Conservation (phyloP, 352 stramenopile genomes). For the Globisporangium okanoganense region DNA sequence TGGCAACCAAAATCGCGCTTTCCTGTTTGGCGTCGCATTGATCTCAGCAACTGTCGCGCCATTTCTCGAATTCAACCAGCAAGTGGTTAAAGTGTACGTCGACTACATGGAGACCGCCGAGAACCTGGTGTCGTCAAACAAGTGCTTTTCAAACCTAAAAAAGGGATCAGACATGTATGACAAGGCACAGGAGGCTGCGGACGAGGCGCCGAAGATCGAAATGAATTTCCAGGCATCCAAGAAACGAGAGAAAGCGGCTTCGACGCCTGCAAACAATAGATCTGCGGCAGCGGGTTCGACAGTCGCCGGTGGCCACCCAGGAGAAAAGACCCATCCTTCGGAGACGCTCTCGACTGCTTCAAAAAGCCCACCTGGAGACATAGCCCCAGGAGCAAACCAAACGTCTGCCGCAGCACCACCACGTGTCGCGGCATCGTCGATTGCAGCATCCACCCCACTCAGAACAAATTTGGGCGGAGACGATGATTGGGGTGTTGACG, state of each 20-base stretch:
- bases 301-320: neutral
- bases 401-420: neutral
- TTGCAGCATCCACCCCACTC: neutral
- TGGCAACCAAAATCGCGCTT: slow-evolving; percentile 7
- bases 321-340: neutral
- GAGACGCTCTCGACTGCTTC: neutral
- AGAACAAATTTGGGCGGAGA: slow-evolving; percentile 1
- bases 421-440: too few species aligned
- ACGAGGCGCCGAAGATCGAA: slow-evolving; percentile 10
- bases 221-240: slow-evolving; percentile 12
- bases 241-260: neutral
- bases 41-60: slow-evolving; percentile 36
- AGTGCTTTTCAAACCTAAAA: slow-evolving; percentile 20
- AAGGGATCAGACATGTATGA: slow-evolving; percentile 14
- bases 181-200: slow-evolving; percentile 10
- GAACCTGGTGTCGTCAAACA: slow-evolving; percentile 22
- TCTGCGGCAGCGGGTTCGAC: neutral
- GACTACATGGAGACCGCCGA: slow-evolving; percentile 40
- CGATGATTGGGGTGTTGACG: slow-evolving; percentile 11
- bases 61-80: slow-evolving; percentile 50
- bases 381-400: neutral
- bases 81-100: slow-evolving; percentile 48
- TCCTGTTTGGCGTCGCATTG: slow-evolving; percentile 31
- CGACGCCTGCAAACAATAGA: neutral
- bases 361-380: neutral